Conservation (phyloP, 2,329 filamentous ascomycete genomes). For the Arthrobotrys sinensis region DNA sequence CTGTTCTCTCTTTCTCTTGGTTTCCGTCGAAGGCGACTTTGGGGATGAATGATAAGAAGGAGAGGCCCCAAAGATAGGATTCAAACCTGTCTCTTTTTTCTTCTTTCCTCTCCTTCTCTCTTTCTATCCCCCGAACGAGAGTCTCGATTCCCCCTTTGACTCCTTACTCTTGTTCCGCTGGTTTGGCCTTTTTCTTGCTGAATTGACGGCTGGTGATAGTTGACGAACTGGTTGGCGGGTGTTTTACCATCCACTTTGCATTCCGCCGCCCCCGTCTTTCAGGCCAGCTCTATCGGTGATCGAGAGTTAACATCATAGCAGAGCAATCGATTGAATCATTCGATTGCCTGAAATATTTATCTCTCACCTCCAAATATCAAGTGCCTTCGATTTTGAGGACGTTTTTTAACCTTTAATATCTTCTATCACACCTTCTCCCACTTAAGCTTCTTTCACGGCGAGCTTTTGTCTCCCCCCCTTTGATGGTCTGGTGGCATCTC, state of each 20-base stretch:
- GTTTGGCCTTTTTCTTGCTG: constrained; percentile 21
- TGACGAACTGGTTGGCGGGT: constrained; percentile 13
- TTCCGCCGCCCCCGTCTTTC: background rate
- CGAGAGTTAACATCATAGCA: constrained; percentile 17
- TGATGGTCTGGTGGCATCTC: constrained; percentile 43
- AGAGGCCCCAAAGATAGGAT: constrained; percentile 24
- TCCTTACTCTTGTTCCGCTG: constrained; percentile 32
- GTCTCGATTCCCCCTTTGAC: constrained; percentile 35
- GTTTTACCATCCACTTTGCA: constrained; percentile 10
- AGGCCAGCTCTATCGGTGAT: constrained; percentile 17
- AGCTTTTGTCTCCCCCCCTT: constrained; percentile 4
- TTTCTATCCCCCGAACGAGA: constrained; percentile 33
- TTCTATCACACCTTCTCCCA: background rate
- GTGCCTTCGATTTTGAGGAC: background rate
- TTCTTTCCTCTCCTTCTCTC: constrained; percentile 25
- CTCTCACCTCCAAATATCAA: constrained; percentile 4
- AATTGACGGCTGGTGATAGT: constrained; percentile 29
- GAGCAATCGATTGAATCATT: constrained; percentile 14
- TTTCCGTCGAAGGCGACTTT: background rate
- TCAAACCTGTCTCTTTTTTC: constrained; percentile 23
- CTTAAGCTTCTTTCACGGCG: background rate
- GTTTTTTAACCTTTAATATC: background rate
- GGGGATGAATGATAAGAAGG: constrained; percentile 51
- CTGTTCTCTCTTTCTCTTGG: constrained; percentile 25
- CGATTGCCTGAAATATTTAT: background rate